Evolutionary conservation across 495 filamentous ascomycete genomes (phyloP).

Genomic region (Aspergillus hancockii): DNA sequence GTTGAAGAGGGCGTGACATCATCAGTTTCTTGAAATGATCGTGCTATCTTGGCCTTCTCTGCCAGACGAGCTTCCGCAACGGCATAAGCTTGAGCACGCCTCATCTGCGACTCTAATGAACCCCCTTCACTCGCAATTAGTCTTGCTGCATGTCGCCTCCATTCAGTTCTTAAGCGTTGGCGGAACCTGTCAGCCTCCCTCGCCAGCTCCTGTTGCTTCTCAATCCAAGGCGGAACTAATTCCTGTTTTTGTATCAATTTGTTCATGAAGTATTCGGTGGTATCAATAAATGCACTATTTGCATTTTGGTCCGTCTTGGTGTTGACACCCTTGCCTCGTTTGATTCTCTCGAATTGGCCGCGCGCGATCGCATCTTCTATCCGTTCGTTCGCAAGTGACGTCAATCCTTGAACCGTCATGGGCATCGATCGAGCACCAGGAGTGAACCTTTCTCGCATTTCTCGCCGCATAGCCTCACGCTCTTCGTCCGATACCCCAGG

Average conservation of each 20-base stretch:
- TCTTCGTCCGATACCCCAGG: constrained; percentile 65
- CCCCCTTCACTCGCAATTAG: constrained; percentile 81
- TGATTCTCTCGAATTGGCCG: constrained; percentile 87
- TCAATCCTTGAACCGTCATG: constrained; percentile 73
- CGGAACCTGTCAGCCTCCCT: constrained; percentile 71
- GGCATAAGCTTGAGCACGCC: constrained; percentile 70
- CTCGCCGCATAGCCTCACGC: constrained; percentile 62
- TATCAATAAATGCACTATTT: constrained; percentile 88
- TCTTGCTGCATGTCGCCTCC: constrained; percentile 81
- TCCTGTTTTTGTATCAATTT: constrained; percentile 96
- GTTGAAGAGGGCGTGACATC: constrained; percentile 6
- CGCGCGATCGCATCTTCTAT: constrained; percentile 93
- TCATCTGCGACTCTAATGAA: constrained; percentile 73
- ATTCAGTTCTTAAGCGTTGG: constrained; percentile 72
- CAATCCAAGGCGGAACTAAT: constrained; percentile 68
- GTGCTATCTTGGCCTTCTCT: constrained; percentile 45
- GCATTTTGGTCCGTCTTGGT: constrained; percentile 78
- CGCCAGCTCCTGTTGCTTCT: constrained; percentile 92
- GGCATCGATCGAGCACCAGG: constrained; percentile 75
- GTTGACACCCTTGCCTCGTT: constrained; percentile 69
- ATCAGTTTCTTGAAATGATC: constrained; percentile 34
- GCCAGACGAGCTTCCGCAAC: constrained; percentile 62
- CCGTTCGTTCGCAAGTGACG: constrained; percentile 84
- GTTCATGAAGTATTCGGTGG: constrained; percentile 97
- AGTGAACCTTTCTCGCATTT: constrained; percentile 78